Conservation (phyloP, 2,329 filamentous ascomycete genomes). For the Periconia macrospinosa region DNA sequence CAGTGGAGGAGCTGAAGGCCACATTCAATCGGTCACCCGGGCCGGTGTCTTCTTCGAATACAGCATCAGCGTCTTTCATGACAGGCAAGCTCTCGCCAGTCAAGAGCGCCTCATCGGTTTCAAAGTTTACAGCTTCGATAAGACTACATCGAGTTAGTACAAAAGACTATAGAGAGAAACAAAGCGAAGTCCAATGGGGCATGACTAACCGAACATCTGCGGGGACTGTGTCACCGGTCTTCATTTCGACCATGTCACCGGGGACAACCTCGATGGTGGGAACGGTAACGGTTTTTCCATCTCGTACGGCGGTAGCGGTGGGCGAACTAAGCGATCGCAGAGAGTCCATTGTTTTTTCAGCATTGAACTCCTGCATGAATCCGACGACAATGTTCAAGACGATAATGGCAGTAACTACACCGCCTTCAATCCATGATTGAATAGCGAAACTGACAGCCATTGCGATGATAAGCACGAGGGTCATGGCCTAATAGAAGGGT, state of each 20-base stretch:
- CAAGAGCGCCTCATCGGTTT: slow-evolving; percentile 71
- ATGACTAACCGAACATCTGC: slow-evolving; percentile 61
- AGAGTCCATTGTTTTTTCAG: slow-evolving; percentile 55
- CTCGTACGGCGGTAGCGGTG: slow-evolving; percentile 52
- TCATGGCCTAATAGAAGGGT: not conserved
- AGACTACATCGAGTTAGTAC: slow-evolving; percentile 29
- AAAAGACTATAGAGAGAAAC: not conserved
- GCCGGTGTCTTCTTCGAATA: slow-evolving; percentile 57
- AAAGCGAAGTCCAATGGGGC: not conserved
- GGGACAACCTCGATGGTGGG: slow-evolving; percentile 63
- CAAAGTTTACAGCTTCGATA: slow-evolving; percentile 71
- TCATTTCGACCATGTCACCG: slow-evolving; percentile 66
- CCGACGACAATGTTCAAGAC: slow-evolving; percentile 50
- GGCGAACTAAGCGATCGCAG: slow-evolving; percentile 51
- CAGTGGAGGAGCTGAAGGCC: slow-evolving; percentile 69
- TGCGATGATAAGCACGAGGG: slow-evolving; percentile 47
- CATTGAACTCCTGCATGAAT: slow-evolving; percentile 51
- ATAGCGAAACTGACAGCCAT: slow-evolving; percentile 54
- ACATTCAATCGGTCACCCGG: slow-evolving; percentile 71
- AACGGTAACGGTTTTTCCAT: slow-evolving; percentile 56
- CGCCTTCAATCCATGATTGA: slow-evolving; percentile 51
- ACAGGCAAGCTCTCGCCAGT: slow-evolving; percentile 72
- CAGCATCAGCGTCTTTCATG: slow-evolving; percentile 61
- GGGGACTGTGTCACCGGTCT: slow-evolving; percentile 68
- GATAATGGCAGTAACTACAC: slow-evolving; percentile 51